A percentile compares a stretch with the other conserved stretches of the same genome.
Evolutionary conservation across 139 green algal species (phyloP).

Genomic region (Micractinium sp.): DNA sequence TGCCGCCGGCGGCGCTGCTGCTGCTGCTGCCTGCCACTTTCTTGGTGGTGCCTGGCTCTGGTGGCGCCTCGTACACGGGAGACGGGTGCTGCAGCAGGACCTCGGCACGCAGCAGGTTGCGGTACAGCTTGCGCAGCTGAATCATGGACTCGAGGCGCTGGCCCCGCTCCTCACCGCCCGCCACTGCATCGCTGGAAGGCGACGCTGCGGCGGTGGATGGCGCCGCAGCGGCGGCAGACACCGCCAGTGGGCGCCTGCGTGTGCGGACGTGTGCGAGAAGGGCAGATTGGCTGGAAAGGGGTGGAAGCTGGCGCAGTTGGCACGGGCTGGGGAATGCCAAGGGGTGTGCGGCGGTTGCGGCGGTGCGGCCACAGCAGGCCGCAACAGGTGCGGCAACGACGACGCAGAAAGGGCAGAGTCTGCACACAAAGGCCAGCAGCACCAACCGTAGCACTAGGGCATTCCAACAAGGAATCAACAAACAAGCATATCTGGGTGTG

Average conservation of each 20-base stretch:
- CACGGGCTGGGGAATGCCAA: too few species aligned
- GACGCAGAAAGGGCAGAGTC: too few species aligned
- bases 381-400: too few species aligned
- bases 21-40: not conserved
- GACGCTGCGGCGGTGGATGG: not conserved
- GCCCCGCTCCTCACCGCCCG: constrained; percentile 27
- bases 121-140: constrained; percentile 80
- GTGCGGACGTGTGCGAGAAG: not conserved
- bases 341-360: too few species aligned
- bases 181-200: not conserved
- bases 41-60: not conserved
- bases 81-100: constrained; percentile 54
- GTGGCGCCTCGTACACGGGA: constrained; percentile 62
- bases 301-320: not conserved
- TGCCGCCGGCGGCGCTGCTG: not conserved
- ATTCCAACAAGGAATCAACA: too few species aligned
- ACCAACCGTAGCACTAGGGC: too few species aligned
- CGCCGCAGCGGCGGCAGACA: not conserved
- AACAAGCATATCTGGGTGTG: too few species aligned
- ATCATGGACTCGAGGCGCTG: constrained; percentile 71
- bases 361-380: too few species aligned
- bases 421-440: too few species aligned
- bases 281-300: too few species aligned
- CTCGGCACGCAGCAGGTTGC: constrained; percentile 78
- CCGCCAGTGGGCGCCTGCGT: not conserved